These are phyloP conservation scores for Xylaria telfairii DNA, from an alignment of 495 filamentous ascomycete species.

Conservation along the genomic window DNA sequence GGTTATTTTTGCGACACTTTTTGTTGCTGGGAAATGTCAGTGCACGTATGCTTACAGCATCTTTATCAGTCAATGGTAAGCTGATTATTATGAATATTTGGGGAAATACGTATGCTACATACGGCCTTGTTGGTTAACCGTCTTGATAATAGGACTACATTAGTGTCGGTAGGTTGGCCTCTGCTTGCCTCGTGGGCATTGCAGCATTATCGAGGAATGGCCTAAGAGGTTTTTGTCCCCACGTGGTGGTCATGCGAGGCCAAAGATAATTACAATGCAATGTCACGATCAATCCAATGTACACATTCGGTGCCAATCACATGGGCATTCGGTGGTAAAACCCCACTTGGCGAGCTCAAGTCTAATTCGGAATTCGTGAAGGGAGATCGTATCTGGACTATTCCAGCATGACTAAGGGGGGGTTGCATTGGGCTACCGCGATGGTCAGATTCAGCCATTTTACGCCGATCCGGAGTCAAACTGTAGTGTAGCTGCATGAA, in stretches of 20 bases:
- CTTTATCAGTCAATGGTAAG: constrained; percentile 1
- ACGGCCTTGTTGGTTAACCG: not conserved
- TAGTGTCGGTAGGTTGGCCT: not conserved
- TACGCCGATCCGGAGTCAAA: constrained; percentile 22
- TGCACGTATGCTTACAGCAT: not conserved
- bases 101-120: not conserved
- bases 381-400: constrained; percentile 1
- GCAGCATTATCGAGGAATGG: not conserved
- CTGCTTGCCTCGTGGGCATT: constrained; percentile 11
- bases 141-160: not conserved
- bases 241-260: constrained; percentile 19
- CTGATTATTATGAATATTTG: constrained; percentile 1
- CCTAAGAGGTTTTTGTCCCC: constrained; percentile 9
- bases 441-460: constrained; percentile 22
- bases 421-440: constrained; percentile 27
- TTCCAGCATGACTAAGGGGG: constrained; percentile 16
- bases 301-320: constrained; percentile 4
- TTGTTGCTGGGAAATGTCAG: not conserved
- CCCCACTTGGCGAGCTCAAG: constrained; percentile 2
- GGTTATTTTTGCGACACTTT: not conserved
- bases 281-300: not conserved
- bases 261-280: not conserved
- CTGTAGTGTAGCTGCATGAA: constrained; percentile 19
- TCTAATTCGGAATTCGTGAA: not conserved
- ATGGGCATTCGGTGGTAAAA: constrained; percentile 9